Conservation (phyloP, 352 stramenopile genomes). For the Globisporangium radiosum region DNA sequence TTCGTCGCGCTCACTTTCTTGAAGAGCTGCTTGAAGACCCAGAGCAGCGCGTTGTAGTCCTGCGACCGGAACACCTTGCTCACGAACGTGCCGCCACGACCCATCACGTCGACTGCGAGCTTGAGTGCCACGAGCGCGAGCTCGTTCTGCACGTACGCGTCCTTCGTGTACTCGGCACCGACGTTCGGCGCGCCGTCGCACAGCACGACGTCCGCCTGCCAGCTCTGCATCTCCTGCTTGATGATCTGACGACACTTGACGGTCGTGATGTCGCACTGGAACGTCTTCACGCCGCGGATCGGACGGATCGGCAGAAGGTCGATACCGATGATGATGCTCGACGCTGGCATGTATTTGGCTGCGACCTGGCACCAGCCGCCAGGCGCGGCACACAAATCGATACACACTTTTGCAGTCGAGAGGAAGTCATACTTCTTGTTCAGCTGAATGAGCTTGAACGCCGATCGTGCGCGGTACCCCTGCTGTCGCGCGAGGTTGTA, state of each 20-base stretch:
- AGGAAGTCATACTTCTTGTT: conserved; percentile 99
- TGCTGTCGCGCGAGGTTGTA: conserved; percentile 98
- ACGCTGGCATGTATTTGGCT: conserved; percentile 87
- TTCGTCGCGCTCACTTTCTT: conserved; percentile 97
- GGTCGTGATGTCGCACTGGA: conserved; percentile 96
- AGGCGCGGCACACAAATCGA: conserved; percentile 98
- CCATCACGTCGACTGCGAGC: conserved; percentile 96
- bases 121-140: conserved; percentile 95
- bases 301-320: conserved; percentile 98
- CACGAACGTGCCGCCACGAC: conserved; percentile 89
- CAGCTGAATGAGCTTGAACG: conserved; percentile 99
- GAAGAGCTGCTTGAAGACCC: conserved; percentile 99
- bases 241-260: conserved; percentile 86
- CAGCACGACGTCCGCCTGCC: conserved; percentile 96
- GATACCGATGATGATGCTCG: conserved; percentile 97
- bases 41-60: conserved; percentile 98
- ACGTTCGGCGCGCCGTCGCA: conserved; percentile 99
- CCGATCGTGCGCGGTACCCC: conserved; percentile 96
- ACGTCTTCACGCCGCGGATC: conserved; percentile 96
- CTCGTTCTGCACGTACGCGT: conserved; percentile 99
- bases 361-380: conserved; percentile 97
- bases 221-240: conserved; percentile 89
- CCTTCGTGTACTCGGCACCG: conserved; percentile 96
- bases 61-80: conserved; percentile 97
- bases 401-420: conserved; percentile 93